Evolutionary conservation across 306 rosid genomes (phyloP).

Genomic region (Potentilla sterilis): DNA sequence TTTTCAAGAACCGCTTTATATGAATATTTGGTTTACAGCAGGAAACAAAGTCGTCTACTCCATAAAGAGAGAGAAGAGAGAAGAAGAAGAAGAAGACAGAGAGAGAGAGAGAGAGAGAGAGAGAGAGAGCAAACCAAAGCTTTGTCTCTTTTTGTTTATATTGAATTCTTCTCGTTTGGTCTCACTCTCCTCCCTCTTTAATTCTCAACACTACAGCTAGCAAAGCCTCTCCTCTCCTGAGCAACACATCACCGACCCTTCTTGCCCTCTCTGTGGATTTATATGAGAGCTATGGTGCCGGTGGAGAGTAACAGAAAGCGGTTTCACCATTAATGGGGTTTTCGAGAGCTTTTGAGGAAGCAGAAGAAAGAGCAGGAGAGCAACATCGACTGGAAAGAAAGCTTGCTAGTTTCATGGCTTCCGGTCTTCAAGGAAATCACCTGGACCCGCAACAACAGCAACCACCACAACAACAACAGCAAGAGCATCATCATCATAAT

Average conservation of each 20-base stretch:
- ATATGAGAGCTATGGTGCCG: constrained; percentile 14
- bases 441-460: constrained; percentile 41
- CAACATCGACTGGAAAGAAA: constrained; percentile 18
- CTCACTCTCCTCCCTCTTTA: constrained; percentile 19
- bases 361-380: constrained; percentile 18
- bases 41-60: constrained; percentile 35
- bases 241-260: constrained; percentile 49
- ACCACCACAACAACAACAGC: constrained; percentile 41
- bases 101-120: constrained; percentile 13
- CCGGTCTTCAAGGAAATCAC: constrained; percentile 39
- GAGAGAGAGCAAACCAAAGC: constrained; percentile 5
- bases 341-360: constrained; percentile 29
- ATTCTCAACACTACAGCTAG: constrained; percentile 12
- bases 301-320: constrained; percentile 38
- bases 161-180: constrained; percentile 40
- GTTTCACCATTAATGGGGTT: constrained; percentile 51
- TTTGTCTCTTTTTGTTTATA: constrained; percentile 46
- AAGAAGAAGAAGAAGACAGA: constrained; percentile 15
- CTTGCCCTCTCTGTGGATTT: constrained; percentile 25
- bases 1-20: constrained; percentile 49
- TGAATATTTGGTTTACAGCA: constrained; percentile 35
- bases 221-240: constrained; percentile 10
- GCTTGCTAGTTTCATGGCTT: constrained; percentile 52
- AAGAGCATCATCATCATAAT: constrained; percentile 20
- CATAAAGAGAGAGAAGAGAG: constrained; percentile 18